These are phyloP conservation scores for Spongiforma sp. DNA, from an alignment of 1,284 basidiomycete genomes.

Conservation along the genomic window DNA sequence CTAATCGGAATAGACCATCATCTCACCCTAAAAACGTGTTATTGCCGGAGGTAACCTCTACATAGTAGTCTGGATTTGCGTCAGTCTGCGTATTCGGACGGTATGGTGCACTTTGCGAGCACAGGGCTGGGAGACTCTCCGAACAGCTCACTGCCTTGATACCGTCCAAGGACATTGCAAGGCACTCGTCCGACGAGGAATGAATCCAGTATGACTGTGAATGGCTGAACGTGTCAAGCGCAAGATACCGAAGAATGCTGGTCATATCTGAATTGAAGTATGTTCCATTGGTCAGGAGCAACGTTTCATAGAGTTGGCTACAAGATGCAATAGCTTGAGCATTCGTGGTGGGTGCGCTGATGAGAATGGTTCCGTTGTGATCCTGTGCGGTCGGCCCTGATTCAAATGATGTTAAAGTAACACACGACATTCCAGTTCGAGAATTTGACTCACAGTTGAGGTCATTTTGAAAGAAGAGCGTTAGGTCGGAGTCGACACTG, in stretches of 20 bases:
- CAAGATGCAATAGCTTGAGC: constrained; percentile 13
- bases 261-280: constrained; percentile 15
- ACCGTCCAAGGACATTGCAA: constrained; percentile 11
- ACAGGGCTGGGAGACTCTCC: constrained; percentile 11
- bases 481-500: constrained; percentile 13
- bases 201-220: constrained; percentile 19
- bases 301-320: constrained; percentile 9
- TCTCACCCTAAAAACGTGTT: constrained; percentile 9
- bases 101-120: constrained; percentile 20
- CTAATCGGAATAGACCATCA: neutral
- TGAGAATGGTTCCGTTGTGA: constrained; percentile 16
- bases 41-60: constrained; percentile 16
- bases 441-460: constrained; percentile 11
- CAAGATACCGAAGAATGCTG: constrained; percentile 16
- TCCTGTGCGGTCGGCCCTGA: constrained; percentile 13
- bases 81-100: constrained; percentile 10
- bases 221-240: constrained; percentile 4
- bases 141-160: neutral
- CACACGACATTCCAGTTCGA: neutral
- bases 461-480: constrained; percentile 16
- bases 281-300: constrained; percentile 14
- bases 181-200: constrained; percentile 10
- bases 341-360: constrained; percentile 10
- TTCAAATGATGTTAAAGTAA: neutral
- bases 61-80: constrained; percentile 6